Conservation (phyloP, 108 stramenopile genomes). For the Cyclotella sp. region DNA sequence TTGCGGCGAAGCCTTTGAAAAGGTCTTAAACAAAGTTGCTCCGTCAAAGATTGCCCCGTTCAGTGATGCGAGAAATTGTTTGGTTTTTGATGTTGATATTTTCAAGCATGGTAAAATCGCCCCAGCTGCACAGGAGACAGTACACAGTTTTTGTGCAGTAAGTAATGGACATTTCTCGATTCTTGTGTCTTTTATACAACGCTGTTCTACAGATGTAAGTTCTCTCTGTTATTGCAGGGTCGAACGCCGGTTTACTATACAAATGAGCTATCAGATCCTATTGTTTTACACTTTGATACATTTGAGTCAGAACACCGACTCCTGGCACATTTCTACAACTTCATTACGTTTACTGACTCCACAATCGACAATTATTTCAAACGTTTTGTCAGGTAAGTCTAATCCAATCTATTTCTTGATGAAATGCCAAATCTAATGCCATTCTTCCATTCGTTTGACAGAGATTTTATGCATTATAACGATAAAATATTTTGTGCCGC, state of each 20-base stretch:
- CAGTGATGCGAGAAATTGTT: constrained; percentile 44
- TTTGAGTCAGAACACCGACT: constrained; percentile 66
- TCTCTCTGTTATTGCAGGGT: constrained; percentile 8
- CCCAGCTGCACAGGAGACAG: constrained; percentile 3
- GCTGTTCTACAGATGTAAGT: not conserved
- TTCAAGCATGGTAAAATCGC: constrained; percentile 34
- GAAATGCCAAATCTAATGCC: not conserved
- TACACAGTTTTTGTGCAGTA: constrained; percentile 45
- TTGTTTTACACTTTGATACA: constrained; percentile 75
- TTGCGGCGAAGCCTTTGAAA: constrained; percentile 48
- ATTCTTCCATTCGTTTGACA: not conserved
- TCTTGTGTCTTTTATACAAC: not conserved
- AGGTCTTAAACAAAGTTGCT: not conserved
- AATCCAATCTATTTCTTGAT: not conserved
- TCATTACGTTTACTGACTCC: constrained; percentile 81
- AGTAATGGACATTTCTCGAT: constrained; percentile 2
- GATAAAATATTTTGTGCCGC: constrained; percentile 91
- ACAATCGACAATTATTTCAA: constrained; percentile 68
- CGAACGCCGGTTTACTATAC: constrained; percentile 45
- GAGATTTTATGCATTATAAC: constrained; percentile 88
- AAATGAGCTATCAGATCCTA: constrained; percentile 35
- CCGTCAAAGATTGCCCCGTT: constrained; percentile 33
- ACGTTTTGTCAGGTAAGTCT: constrained; percentile 53
- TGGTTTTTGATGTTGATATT: constrained; percentile 71
- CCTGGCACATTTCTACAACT: constrained; percentile 85